Conservation (phyloP, 202 grass and related monocot genomes). For the Zizania palustris region DNA sequence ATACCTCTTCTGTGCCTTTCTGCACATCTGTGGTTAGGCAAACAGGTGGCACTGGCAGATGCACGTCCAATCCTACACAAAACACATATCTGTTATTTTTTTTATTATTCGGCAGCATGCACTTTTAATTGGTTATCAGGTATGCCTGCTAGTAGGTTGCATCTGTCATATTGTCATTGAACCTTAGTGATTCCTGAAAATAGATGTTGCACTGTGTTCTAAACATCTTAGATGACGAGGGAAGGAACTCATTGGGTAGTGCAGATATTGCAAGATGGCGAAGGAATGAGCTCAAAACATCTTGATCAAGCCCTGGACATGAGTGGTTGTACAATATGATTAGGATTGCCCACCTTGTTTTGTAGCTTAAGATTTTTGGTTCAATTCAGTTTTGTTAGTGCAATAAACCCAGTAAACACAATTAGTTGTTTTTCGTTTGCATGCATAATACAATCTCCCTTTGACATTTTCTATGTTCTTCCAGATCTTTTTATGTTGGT, state of each 20-base stretch:
- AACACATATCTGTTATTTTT: background rate
- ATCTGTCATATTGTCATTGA: background rate
- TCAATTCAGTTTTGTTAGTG: constrained; percentile 29
- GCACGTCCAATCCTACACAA: background rate
- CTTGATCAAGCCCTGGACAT: constrained; percentile 21
- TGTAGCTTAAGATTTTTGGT: background rate
- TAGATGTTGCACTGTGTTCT: background rate
- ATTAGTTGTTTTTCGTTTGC: background rate
- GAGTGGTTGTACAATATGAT: constrained; percentile 1
- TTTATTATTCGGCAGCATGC: background rate
- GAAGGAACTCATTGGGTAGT: background rate
- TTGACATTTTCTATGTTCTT: constrained; percentile 38
- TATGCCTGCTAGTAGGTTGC: background rate
- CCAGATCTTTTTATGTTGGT: constrained; percentile 94
- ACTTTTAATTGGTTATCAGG: background rate
- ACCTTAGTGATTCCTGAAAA: constrained; percentile 12
- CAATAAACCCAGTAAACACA: constrained; percentile 4
- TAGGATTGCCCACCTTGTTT: constrained; percentile 4
- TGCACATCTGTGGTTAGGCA: background rate
- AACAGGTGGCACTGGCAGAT: background rate
- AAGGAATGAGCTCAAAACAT: no score
- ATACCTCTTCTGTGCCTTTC: background rate
- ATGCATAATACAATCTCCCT: constrained; percentile 15
- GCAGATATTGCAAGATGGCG: no score
- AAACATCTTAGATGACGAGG: background rate